phyloP scores from a whole-genome alignment of 306 rosid species.

The Lathyrus tuberosus region DNA sequence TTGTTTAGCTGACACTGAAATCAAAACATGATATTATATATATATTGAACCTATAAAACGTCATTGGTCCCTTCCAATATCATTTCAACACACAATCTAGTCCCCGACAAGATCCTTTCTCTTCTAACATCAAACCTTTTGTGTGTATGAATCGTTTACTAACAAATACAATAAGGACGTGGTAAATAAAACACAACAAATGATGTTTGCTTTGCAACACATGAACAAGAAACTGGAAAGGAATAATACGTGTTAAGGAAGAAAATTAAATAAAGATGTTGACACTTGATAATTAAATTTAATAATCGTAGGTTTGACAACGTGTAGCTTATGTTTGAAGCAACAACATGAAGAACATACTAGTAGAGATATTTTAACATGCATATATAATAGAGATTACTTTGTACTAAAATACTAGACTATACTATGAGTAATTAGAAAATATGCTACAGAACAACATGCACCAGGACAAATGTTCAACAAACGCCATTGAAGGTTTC shows the following conservation, averaged over 20 bases:
- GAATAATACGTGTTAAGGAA: slow-evolving; percentile 36
- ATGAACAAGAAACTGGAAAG: slow-evolving; percentile 31
- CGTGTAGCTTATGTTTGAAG: slow-evolving; percentile 44
- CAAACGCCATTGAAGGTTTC: slow-evolving; percentile 55
- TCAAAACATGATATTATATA: slow-evolving; percentile 34
- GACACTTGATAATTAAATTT: slow-evolving; percentile 47
- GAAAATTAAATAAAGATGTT: slow-evolving; percentile 35
- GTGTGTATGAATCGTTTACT: slow-evolving; percentile 50
- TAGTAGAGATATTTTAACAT: background rate
- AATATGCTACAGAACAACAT: slow-evolving; percentile 47
- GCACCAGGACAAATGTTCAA: slow-evolving; percentile 57
- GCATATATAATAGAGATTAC: too few relatives aligned
- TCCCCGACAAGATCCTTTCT: slow-evolving; percentile 52
- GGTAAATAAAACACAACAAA: slow-evolving; percentile 33
- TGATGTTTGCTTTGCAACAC: slow-evolving; percentile 19
- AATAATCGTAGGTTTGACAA: slow-evolving; percentile 56
- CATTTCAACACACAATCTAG: slow-evolving; percentile 33
- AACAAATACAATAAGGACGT: slow-evolving; percentile 40
- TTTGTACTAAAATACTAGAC: slow-evolving; percentile 39
- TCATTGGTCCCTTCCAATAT: slow-evolving; percentile 43
- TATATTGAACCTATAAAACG: slow-evolving; percentile 45
- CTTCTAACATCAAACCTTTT: slow-evolving; percentile 35
- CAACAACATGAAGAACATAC: slow-evolving; percentile 17
- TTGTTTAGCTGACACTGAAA: slow-evolving; percentile 65
- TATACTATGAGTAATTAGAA: slow-evolving; percentile 32